Evolutionary conservation across 169 alveolate species (phyloP).

Genomic region (Plasmodium cynomolgi): DNA sequence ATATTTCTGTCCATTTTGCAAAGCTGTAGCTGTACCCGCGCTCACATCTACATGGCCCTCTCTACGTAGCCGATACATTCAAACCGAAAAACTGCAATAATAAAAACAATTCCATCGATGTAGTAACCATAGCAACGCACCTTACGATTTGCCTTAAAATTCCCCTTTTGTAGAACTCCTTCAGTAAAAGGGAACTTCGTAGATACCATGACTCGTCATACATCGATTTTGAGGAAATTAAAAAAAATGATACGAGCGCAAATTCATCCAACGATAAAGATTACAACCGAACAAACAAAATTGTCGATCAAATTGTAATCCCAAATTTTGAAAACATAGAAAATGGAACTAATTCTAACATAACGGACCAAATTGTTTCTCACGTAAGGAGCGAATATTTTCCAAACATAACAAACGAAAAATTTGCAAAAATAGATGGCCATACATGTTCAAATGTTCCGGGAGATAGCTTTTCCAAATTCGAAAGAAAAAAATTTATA

Average conservation of each 20-base stretch:
- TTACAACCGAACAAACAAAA: background rate
- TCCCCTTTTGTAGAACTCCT: background rate
- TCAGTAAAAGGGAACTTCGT: background rate
- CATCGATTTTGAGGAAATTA: background rate
- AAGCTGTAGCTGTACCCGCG: background rate
- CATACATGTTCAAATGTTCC: background rate
- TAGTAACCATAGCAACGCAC: background rate
- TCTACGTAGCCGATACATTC: background rate
- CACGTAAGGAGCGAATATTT: background rate
- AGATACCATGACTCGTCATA: background rate
- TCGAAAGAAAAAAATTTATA: background rate
- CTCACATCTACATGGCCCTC: background rate
- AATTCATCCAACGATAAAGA: background rate
- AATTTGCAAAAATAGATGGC: background rate
- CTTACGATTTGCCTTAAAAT: background rate
- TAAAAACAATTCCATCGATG: background rate
- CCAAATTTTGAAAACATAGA: background rate
- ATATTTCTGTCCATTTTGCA: background rate
- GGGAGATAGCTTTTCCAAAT: background rate
- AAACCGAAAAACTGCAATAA: background rate
- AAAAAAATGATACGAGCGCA: background rate
- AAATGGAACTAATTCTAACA: background rate
- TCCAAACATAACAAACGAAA: background rate
- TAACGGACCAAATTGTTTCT: background rate
- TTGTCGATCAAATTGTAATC: background rate